Evolutionary conservation across 768 basidiomycete species (phyloP), one percentile per base, ranked within the genome.

Genomic region (Cyclocybe cylindracea): DNA sequence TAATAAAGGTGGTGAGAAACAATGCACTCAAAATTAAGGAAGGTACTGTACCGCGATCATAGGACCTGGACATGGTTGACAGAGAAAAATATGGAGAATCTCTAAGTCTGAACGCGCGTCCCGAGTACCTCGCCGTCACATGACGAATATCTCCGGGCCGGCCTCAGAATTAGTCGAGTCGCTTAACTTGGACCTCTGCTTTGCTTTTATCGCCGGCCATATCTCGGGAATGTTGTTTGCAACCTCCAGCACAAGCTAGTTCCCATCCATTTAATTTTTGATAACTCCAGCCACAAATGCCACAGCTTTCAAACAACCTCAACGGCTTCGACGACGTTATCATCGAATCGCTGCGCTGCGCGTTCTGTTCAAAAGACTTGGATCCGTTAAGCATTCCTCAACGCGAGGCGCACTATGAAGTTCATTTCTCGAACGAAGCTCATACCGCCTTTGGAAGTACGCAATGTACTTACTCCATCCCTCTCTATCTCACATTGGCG

Each of bases 11-110:
- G 39, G 44, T 11, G 37, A 18, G 31, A 16, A 8, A 31, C n/a
- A 38, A 24, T 36, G 18, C 14, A 19, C 31, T 32, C 4, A 38
- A 39, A n/a, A 37, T 43, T 18, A 6, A 34, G 5, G 32, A 34
- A 10, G 2, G 49, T 39, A 41, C 32, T 11, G 24, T 66, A 94
- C 94, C 94, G 84, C 94, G 88, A 85, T 97, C 94, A 77, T 97
- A 97, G 33, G 92, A 95, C 78, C 94, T 89, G 51, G 94, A 92
- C 90, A 92, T 92, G 59, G 62, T 68, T 43, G 59, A 53, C 58
- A 39, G 55, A 55, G 48, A 61, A 49, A 46, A 50, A 52, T 61
- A 61, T 53, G 58, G 37, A 53, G 44, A 51, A 54, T 60, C 53
- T 55, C 5, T 3, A 5, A 3, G 4, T 39, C 44, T 53, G 70